A percentile compares a stretch with the other conserved stretches of the same genome.
Conservation (phyloP, 2,329 filamentous ascomycete species). For the Cercospora janseana region DNA sequence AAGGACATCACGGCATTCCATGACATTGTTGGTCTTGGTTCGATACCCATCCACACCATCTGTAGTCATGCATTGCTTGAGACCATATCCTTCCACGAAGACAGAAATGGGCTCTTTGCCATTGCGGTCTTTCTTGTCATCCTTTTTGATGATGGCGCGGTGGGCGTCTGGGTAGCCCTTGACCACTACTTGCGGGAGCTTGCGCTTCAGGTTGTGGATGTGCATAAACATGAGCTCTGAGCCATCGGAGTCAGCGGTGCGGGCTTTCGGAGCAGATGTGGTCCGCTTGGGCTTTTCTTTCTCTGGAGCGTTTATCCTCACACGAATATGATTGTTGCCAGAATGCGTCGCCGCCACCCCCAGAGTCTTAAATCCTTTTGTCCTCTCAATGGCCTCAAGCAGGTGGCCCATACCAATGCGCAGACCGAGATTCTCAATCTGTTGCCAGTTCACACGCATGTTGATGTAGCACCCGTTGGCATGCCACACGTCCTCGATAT, state of each 20-base stretch:
- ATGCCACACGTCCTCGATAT: slow-evolving; percentile 87
- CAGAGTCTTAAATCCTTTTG: slow-evolving; percentile 73
- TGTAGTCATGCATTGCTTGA: slow-evolving; percentile 87
- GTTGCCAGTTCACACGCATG: slow-evolving; percentile 76
- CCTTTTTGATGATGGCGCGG: slow-evolving; percentile 84
- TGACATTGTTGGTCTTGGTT: slow-evolving; percentile 78
- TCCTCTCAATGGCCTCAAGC: slow-evolving; percentile 69
- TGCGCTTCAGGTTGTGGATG: slow-evolving; percentile 80
- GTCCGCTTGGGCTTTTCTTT: slow-evolving; percentile 35
- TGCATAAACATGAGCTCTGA: slow-evolving; percentile 69
- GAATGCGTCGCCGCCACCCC: slow-evolving; percentile 30
- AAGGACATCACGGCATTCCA: slow-evolving; percentile 82
- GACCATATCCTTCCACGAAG: slow-evolving; percentile 88
- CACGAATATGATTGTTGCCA: slow-evolving; percentile 56
- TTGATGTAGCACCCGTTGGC: slow-evolving; percentile 71
- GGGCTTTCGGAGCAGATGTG: slow-evolving; percentile 42
- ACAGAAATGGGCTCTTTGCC: slow-evolving; percentile 59
- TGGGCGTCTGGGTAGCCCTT: slow-evolving; percentile 83
- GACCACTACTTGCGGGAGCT: slow-evolving; percentile 78
- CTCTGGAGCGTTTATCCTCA: slow-evolving; percentile 60
- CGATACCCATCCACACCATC: slow-evolving; percentile 79
- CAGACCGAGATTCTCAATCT: slow-evolving; percentile 75
- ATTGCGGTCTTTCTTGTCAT: slow-evolving; percentile 62
- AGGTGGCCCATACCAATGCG: slow-evolving; percentile 75
- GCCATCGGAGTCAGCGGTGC: slow-evolving; percentile 43